Percentiles rank a stretch among this genome's conserved stretches.
Evolutionary conservation across 1,284 basidiomycete genomes (phyloP).

Genomic region (Cryptococcus sp.): DNA sequence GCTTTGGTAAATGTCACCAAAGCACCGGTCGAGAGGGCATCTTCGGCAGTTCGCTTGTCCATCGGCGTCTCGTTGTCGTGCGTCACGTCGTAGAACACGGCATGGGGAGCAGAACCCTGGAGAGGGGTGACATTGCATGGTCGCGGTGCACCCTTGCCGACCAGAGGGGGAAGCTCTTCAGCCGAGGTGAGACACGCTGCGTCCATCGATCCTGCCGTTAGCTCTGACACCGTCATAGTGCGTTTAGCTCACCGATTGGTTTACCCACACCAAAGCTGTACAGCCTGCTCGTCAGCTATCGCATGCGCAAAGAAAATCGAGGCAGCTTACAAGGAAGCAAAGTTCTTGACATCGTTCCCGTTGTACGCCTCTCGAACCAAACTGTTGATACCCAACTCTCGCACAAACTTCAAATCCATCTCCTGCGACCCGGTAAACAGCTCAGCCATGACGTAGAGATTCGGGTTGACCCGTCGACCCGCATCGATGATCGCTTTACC

Average conservation of each 20-base stretch:
- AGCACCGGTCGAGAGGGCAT: constrained; percentile 84
- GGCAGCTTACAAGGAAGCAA: constrained; percentile 59
- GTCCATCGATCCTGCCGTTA: constrained; percentile 74
- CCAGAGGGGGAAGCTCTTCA: constrained; percentile 65
- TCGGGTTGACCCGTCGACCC: constrained; percentile 78
- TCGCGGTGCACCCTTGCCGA: constrained; percentile 68
- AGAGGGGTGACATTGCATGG: constrained; percentile 69
- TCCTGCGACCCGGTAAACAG: constrained; percentile 94
- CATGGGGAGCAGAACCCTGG: constrained; percentile 79
- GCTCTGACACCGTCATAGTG: neutral
- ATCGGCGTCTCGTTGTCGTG: constrained; percentile 91
- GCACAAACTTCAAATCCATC: constrained; percentile 85
- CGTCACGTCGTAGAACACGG: constrained; percentile 86
- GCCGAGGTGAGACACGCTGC: constrained; percentile 67
- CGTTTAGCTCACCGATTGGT: constrained; percentile 65
- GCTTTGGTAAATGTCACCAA: constrained; percentile 79
- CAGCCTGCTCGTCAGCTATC: constrained; percentile 44
- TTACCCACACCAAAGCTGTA: constrained; percentile 85
- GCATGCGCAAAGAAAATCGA: constrained; percentile 7
- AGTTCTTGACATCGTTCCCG: constrained; percentile 77
- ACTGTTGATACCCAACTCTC: constrained; percentile 83
- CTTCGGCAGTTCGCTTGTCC: constrained; percentile 84
- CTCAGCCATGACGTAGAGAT: constrained; percentile 94
- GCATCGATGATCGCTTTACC: constrained; percentile 88
- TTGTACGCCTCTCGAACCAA: constrained; percentile 88